Percentiles rank a stretch among this genome's conserved stretches.
Conservation (phyloP, 768 basidiomycete species). For the Phaeolepiota aurea region DNA sequence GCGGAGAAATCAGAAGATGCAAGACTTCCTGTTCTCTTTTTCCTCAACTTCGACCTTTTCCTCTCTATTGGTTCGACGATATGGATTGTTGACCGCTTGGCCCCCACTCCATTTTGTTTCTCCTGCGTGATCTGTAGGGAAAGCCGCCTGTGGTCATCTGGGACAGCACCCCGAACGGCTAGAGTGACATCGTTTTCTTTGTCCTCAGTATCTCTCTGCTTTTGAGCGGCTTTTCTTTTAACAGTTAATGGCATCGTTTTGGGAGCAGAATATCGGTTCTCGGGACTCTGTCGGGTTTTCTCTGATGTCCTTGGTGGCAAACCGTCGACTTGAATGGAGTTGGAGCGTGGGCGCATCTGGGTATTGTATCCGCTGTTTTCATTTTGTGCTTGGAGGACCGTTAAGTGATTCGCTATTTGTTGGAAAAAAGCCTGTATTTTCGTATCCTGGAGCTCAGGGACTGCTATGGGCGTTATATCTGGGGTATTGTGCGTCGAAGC, state of each 20-base stretch:
- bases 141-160: conserved; percentile 1
- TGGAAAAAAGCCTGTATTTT: conserved; percentile 80
- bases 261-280: background rate
- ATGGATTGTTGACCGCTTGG: conserved; percentile 14
- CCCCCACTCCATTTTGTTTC: conserved; percentile 7
- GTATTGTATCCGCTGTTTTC: background rate
- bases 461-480: conserved; percentile 40
- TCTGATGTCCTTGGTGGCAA: background rate
- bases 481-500: conserved; percentile 14
- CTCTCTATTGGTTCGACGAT: conserved; percentile 2
- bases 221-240: conserved; percentile 21
- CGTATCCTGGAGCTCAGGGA: conserved; percentile 68
- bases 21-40: conserved; percentile 11
- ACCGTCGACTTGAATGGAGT: background rate
- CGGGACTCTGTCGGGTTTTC: background rate
- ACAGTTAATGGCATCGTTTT: conserved; percentile 40
- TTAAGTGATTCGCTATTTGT: conserved; percentile 76
- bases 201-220: conserved; percentile 19
- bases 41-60: conserved; percentile 36
- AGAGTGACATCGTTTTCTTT: conserved; percentile 46
- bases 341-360: background rate
- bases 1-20: conserved; percentile 39
- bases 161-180: background rate
- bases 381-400: conserved; percentile 55
- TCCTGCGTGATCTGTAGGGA: background rate